These are phyloP conservation scores for Fusarium irregulare DNA, from an alignment of 2,329 filamentous ascomycete genomes.

Conservation along the genomic window DNA sequence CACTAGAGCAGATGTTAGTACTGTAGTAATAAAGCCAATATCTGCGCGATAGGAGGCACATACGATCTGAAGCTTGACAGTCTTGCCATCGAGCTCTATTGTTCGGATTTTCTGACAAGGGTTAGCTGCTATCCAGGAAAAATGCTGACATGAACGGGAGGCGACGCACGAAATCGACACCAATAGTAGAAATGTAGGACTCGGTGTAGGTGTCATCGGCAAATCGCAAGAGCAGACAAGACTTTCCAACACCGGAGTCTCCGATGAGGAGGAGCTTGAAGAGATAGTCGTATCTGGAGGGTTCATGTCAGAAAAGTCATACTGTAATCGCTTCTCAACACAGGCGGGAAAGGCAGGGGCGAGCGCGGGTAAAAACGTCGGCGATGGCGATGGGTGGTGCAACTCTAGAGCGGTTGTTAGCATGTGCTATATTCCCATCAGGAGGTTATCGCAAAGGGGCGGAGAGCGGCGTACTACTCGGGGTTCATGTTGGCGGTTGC, in stretches of 20 bases:
- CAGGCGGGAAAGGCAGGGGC: background rate
- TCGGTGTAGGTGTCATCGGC: conserved; percentile 99
- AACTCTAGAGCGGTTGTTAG: conserved; percentile 48
- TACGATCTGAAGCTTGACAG: conserved; percentile 99
- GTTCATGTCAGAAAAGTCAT: conserved; percentile 44
- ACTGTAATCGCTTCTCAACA: conserved; percentile 16
- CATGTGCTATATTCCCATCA: conserved; percentile 40
- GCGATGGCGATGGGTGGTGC: conserved; percentile 13
- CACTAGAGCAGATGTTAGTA: conserved; percentile 68
- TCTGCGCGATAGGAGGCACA: conserved; percentile 51
- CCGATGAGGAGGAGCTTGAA: conserved; percentile 99
- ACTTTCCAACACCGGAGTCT: conserved; percentile 99
- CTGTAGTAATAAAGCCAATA: background rate
- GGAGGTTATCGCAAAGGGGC: conserved; percentile 49
- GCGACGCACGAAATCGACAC: conserved; percentile 92
- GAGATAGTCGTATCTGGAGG: conserved; percentile 96
- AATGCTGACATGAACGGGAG: background rate
- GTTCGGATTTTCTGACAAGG: conserved; percentile 92
- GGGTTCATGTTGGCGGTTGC: conserved; percentile 80
- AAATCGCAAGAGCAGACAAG: conserved; percentile 96
- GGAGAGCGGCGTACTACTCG: conserved; percentile 78
- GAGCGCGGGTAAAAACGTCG: conserved; percentile 3
- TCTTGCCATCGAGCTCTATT: conserved; percentile 99
- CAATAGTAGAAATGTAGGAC: conserved; percentile 99
- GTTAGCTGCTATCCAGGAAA: conserved; percentile 22